Base-by-base conservation (phyloP, 2,329 filamentous ascomycete genomes). In the Fusarium drepaniforme region DNA sequence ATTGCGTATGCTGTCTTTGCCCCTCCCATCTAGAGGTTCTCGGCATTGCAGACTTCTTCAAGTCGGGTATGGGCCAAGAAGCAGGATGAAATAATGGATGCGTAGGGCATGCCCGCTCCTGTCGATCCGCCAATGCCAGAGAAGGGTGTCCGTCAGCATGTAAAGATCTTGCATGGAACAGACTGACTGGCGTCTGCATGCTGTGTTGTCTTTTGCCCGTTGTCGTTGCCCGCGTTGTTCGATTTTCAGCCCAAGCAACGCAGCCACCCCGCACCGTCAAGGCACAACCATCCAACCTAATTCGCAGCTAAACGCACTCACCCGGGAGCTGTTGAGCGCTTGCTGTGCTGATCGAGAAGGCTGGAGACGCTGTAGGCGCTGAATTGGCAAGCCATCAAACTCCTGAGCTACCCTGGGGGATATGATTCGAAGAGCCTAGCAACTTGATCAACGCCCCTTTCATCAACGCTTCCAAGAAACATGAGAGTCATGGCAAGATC, bases 211-310 rank as follows among this genome's bases (percentile, higher is more conserved):
- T 53, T 30, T 33, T 70, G 49, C 66, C 65, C 68, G 53, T 67
- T 70, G 59, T 70, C 59, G 44, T 49, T 72, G 46, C 46, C 16
- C 21, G 42, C 6, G 33, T 12, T 53, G 38, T 57, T 49, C 57
- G 64, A 64, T 33, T 23, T 70, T 70, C 62, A 70, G 72, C 72
- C 56, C 53, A 42, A 70, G 68, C 61, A 75, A 73, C 69, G 60
- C 67, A 73, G 72, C 60, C 61, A 70, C 61, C 60, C 63, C 51
- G 49, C 72, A 64, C 72, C 66, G 67, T 60, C 59, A 58, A 73
- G 69, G 72, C 72, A 59, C 67, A 60, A 44, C 53, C 61, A 70
- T 75, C 66, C 63, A 73, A 61, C 37, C 68, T 62, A 72, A 75
- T 69, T 63, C 68, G 44, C 64, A 53, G 13, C 62, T 64, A 57